Evolutionary conservation across 2,329 filamentous ascomycete genomes (phyloP).

Genomic region (Orbilia blumenaviensis): DNA sequence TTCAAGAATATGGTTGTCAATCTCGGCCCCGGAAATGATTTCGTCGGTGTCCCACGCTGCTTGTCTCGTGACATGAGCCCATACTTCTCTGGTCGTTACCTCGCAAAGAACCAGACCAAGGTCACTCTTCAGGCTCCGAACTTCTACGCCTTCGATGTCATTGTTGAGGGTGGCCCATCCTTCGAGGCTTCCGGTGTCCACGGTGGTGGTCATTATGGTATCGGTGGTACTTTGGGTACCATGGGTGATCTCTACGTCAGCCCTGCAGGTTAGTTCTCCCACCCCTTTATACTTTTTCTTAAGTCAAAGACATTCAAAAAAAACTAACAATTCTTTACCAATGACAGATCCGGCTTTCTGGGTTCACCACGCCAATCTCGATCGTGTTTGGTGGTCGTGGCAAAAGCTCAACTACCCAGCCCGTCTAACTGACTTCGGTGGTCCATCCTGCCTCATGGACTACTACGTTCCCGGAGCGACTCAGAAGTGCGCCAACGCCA

Average conservation of each 20-base stretch:
- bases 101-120: conserved; percentile 28
- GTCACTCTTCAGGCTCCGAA: conserved; percentile 3
- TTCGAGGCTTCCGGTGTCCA: conserved; percentile 59
- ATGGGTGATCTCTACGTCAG: conserved; percentile 60
- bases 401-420: conserved; percentile 55
- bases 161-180: conserved; percentile 57
- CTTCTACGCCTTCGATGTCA: conserved; percentile 56
- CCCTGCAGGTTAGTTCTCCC: conserved; percentile 58
- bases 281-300: too few species aligned
- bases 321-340: neutral
- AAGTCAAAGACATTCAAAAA: too few species aligned
- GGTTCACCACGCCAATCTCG: conserved; percentile 56
- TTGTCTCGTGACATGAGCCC: conserved; percentile 36
- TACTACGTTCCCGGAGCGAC: conserved; percentile 2
- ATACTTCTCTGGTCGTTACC: conserved; percentile 44
- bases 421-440: conserved; percentile 60
- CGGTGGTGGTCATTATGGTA: conserved; percentile 60
- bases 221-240: conserved; percentile 59
- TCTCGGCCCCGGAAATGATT: conserved; percentile 58
- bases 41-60: neutral
- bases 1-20: conserved; percentile 60
- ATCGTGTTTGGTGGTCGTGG: conserved; percentile 57
- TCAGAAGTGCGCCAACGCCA: conserved; percentile 56
- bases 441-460: conserved; percentile 58
- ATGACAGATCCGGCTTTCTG: conserved; percentile 57